These are phyloP conservation scores for Agarophyton chilense DNA, from an alignment of 23 red algal species.

Conservation along the genomic window DNA sequence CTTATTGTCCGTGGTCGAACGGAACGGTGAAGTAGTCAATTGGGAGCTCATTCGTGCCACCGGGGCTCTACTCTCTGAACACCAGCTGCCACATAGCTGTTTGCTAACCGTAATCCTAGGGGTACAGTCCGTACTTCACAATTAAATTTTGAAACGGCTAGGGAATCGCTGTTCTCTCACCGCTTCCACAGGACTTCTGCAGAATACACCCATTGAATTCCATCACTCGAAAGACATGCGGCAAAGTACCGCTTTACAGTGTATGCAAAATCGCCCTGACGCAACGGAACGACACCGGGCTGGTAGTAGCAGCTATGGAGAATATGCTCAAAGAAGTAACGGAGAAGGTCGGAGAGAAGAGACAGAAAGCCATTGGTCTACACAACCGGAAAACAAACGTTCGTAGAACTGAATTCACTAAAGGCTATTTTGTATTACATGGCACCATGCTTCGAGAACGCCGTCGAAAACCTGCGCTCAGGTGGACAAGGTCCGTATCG, in stretches of 20 bases:
- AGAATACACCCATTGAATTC: neutral
- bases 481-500: neutral
- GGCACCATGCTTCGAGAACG: neutral
- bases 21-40: constrained; percentile 36
- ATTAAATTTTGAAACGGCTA: constrained; percentile 3
- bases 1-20: constrained; percentile 38
- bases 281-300: neutral
- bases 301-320: neutral
- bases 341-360: neutral
- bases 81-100: neutral
- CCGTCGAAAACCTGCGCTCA: neutral
- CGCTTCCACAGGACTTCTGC: neutral
- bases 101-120: constrained; percentile 12
- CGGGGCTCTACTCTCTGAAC: constrained; percentile 34
- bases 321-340: constrained; percentile 14
- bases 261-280: neutral
- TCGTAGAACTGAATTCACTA: neutral
- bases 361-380: neutral
- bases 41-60: neutral
- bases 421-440: neutral
- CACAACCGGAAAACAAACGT: constrained; percentile 44
- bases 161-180: neutral
- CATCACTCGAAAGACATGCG: neutral
- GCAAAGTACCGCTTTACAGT: neutral
- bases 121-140: constrained; percentile 20